Conservation (phyloP, 495 filamentous ascomycete genomes). For the Emericellopsis terricola region DNA sequence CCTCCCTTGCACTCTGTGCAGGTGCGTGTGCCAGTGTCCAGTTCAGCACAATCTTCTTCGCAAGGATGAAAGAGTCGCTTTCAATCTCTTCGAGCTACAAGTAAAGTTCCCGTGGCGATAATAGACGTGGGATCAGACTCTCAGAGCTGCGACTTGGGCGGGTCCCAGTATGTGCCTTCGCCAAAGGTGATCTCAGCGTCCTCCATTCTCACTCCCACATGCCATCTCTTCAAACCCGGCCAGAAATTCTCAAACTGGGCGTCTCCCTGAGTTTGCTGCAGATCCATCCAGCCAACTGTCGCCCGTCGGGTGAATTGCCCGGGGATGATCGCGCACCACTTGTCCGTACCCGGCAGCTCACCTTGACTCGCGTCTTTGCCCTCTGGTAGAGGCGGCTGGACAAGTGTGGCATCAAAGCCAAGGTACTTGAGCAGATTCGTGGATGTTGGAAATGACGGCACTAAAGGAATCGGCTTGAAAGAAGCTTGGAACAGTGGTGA, state of each 20-base stretch:
- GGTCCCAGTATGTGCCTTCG: neutral
- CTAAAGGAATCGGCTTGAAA: slow-evolving; percentile 18
- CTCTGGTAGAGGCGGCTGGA: slow-evolving; percentile 26
- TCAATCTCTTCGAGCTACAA: no score
- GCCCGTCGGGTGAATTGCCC: slow-evolving; percentile 8
- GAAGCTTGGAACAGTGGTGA: slow-evolving; percentile 22
- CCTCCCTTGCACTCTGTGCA: no score
- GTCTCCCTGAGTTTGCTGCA: slow-evolving; percentile 14
- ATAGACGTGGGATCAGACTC: neutral
- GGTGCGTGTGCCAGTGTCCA: no score
- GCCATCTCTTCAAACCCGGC: slow-evolving; percentile 26
- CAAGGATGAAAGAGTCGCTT: no score
- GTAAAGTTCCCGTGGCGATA: no score
- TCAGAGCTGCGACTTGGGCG: neutral
- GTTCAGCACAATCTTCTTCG: no score
- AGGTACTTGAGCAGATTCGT: slow-evolving; percentile 14
- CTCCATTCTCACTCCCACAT: slow-evolving; percentile 22
- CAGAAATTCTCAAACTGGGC: slow-evolving; percentile 18
- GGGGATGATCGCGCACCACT: slow-evolving; percentile 13
- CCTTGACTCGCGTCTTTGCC: slow-evolving; percentile 11
- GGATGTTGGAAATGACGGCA: slow-evolving; percentile 23
- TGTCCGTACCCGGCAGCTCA: slow-evolving; percentile 16
- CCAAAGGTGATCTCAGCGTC: slow-evolving; percentile 8
- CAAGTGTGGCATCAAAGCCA: slow-evolving; percentile 15
- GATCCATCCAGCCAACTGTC: slow-evolving; percentile 19